phyloP scores from a whole-genome alignment of 768 basidiomycete species.

The Amanita pallidorosea region DNA sequence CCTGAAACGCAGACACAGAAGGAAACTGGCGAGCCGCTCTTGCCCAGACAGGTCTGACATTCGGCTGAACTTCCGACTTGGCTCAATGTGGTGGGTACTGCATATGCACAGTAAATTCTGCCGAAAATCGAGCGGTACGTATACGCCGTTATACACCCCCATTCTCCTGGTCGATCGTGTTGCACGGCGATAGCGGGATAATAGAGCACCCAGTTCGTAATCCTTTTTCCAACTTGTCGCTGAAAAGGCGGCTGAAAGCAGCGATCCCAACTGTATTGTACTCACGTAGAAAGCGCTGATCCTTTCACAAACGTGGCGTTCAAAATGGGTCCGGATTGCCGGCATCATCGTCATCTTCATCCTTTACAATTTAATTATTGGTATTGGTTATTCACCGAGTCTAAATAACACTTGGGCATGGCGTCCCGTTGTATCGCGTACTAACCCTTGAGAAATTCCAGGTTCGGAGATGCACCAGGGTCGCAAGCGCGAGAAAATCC shows the following conservation, averaged over 20 bases:
- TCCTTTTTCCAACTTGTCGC: not conserved
- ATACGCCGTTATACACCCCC: not conserved
- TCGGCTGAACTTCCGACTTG: not conserved
- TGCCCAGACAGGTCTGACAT: not conserved
- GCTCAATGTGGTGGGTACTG: not conserved
- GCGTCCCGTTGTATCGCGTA: no score
- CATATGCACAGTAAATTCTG: not conserved
- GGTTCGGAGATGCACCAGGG: not conserved
- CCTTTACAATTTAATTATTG: no score
- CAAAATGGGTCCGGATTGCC: not conserved
- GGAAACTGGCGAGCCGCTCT: not conserved
- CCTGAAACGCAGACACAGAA: not conserved
- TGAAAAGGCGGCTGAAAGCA: not conserved
- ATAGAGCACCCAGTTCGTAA: not conserved
- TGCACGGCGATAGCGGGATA: not conserved
- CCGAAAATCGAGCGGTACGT: not conserved
- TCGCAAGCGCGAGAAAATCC: not conserved
- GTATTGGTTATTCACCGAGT: no score
- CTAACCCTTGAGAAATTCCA: not conserved
- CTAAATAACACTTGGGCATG: no score
- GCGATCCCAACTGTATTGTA: not conserved
- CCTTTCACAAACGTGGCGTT: not conserved
- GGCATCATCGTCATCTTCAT: not conserved
- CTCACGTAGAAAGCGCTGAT: not conserved
- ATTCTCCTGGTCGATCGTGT: not conserved